Evolutionary conservation across 2,329 filamentous ascomycete species (phyloP), one percentile per base, ranked within the genome.

Genomic region (Bretziella fagacearum): DNA sequence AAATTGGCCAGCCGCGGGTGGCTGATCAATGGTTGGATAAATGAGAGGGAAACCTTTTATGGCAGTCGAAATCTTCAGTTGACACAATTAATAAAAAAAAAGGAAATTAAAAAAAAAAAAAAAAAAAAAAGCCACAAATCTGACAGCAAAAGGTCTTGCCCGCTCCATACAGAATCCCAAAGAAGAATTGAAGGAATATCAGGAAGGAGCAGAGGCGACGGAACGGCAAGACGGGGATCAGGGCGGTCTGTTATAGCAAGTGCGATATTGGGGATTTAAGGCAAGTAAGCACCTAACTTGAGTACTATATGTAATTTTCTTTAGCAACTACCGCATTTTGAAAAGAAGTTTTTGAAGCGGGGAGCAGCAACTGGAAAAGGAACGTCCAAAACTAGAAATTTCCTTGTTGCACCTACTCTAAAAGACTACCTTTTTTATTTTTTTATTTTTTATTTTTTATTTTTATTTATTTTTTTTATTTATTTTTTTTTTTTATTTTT

Each of bases 31-130:
- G n/a, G n/a, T 30, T n/a, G 27, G n/a, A 30, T 11, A 10, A 18
- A 22, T 17, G 20, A 22, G 35, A 39, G 11, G 18, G 23, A 22
- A 20, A 39, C 6, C 4, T 10, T 39, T 39, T 3, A 17, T 18
- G 8, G 15, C 10, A 20, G 35, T 25, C 18, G 35, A 13, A 13
- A 39, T 20, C 23, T 22, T 22, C 2, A 13, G 35, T 39, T 20
- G 18, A 39, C 35, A 23, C 7, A 39, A 39, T 22, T n/a, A 20
- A 46, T 35, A 23, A 27, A 22, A n/a, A 39, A 39, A 39, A 5
- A 37, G 25, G 35, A 46, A 27, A 25, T 40, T 48, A 39, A 42
- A 32, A 25, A 50, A 23, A 42, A 45, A 45, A 45, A 41, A 42
- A 29, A 43, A 10, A 42, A 40, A 32, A 37, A 32, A 33, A 23